Base-by-base conservation (phyloP, 108 stramenopile genomes). In the Nitzschia palea region DNA sequence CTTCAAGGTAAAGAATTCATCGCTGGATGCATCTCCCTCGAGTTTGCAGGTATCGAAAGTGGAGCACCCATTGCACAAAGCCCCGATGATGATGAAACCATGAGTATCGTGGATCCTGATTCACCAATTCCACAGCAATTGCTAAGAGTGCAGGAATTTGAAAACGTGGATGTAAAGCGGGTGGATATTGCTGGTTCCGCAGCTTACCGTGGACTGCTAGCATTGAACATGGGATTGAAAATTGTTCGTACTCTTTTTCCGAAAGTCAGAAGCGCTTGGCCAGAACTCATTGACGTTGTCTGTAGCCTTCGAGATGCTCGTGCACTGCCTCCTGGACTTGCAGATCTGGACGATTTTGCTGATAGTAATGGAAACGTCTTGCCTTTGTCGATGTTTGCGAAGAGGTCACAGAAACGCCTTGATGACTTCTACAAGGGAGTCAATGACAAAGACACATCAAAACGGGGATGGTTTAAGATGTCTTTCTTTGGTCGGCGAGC, bases 261-360 rank as follows among this genome's bases (percentile, higher is more conserved):
- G 37, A 34, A 58, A 53, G 65, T 89, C 22, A 36, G 59, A 23
- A 67, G 74, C 37, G 82, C 91, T 22, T 85, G 87, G 84, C 87
- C 87, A 26, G 27, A 47, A 9, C 71, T 89, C 5, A 67, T 92
- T 44, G 87, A 88, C 10, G 83, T 84, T 12, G 61, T 92, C 25
- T 86, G 85, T 71, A 82, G 79, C 20, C 65, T 92, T 23, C 86
- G 91, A 14, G 91, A 92, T 44, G 76, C 86, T 0, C 45, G 78
- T 42, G 91, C 84, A 4, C 71, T 92, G 6, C 91, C 91, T 9
- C 56, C 76, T n/a, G 71, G 86, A 9, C 62, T 92, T n/a, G 51
- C 86, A 2, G 86, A 87, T 68, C 71, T 89, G 35, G 91, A 92
- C 50, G 91, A 92, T 58, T 92, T 92, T 75, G 91, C 88, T 10